A percentile compares a stretch with the other conserved stretches of the same genome.
These are phyloP conservation scores for Solanum aculeatissimum DNA, from an alignment of 305 asterid species.

Conservation along the genomic window DNA sequence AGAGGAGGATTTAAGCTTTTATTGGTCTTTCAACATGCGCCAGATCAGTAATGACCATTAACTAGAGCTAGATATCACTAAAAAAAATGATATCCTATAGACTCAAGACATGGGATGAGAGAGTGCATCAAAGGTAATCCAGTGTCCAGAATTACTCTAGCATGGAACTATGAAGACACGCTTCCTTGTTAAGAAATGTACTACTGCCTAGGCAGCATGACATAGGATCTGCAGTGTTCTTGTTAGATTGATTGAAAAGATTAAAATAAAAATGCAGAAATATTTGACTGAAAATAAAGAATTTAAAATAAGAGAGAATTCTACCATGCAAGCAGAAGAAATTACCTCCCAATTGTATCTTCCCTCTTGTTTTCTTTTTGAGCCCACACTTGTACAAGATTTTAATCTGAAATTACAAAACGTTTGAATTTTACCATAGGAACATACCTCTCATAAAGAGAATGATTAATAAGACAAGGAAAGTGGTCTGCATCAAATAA, in stretches of 20 bases:
- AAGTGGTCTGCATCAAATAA: neutral
- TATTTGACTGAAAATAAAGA: neutral
- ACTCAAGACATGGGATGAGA: neutral
- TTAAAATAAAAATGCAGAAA: neutral
- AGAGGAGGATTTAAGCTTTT: neutral
- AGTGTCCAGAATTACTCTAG: neutral
- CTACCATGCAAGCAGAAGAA: neutral
- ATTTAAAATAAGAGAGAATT: neutral
- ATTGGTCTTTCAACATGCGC: neutral
- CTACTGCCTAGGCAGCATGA: neutral
- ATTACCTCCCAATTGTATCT: slow-evolving; percentile 49
- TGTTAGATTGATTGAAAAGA: neutral
- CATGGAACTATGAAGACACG: neutral
- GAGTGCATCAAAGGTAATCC: neutral
- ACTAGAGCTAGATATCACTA: neutral
- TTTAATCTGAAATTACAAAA: slow-evolving; percentile 49
- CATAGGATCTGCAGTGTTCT: neutral
- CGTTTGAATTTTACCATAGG: neutral
- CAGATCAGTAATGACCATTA: neutral
- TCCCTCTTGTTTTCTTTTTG: slow-evolving; percentile 54
- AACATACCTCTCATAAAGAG: neutral
- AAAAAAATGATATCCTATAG: neutral
- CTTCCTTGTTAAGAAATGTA: neutral
- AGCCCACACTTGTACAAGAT: slow-evolving; percentile 37
- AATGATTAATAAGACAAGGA: neutral